Evolutionary conservation across 2,329 filamentous ascomycete species (phyloP).

Genomic region (Stemphylium beticola): DNA sequence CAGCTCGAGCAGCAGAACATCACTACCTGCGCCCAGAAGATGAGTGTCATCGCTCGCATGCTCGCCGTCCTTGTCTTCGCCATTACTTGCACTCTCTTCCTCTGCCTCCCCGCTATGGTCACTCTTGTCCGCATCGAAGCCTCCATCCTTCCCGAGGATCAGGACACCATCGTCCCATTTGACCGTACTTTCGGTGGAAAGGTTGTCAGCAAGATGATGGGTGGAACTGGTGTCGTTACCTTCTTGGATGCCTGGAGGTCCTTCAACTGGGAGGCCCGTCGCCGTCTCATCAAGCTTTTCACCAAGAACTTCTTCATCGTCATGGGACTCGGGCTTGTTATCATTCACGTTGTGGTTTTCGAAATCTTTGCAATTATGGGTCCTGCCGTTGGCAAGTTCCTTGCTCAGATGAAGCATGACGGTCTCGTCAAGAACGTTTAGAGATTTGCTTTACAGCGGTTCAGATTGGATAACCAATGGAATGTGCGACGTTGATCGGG

Average conservation of each 20-base stretch:
- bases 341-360: slow-evolving; percentile 58
- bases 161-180: slow-evolving; percentile 86
- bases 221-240: slow-evolving; percentile 72
- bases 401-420: slow-evolving; percentile 28
- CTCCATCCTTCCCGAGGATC: slow-evolving; percentile 79
- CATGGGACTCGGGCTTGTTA: slow-evolving; percentile 55
- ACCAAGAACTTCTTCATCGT: slow-evolving; percentile 70
- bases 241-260: slow-evolving; percentile 79
- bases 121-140: slow-evolving; percentile 84
- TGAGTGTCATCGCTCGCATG: slow-evolving; percentile 51
- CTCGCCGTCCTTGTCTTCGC: slow-evolving; percentile 47
- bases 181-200: slow-evolving; percentile 84
- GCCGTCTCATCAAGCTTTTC: slow-evolving; percentile 76
- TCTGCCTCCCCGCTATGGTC: slow-evolving; percentile 79
- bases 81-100: slow-evolving; percentile 64
- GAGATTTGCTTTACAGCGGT: neutral
- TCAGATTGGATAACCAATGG: neutral
- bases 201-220: slow-evolving; percentile 75
- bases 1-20: slow-evolving; percentile 42
- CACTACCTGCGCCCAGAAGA: slow-evolving; percentile 42
- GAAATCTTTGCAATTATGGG: slow-evolving; percentile 61
- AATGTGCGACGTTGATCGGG: neutral
- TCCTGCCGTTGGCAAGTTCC: slow-evolving; percentile 27
- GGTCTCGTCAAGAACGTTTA: slow-evolving; percentile 9
- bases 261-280: slow-evolving; percentile 74